These are phyloP conservation scores for Pseudomonodictys pantanalensis DNA, from an alignment of 495 filamentous ascomycete species.

Conservation along the genomic window DNA sequence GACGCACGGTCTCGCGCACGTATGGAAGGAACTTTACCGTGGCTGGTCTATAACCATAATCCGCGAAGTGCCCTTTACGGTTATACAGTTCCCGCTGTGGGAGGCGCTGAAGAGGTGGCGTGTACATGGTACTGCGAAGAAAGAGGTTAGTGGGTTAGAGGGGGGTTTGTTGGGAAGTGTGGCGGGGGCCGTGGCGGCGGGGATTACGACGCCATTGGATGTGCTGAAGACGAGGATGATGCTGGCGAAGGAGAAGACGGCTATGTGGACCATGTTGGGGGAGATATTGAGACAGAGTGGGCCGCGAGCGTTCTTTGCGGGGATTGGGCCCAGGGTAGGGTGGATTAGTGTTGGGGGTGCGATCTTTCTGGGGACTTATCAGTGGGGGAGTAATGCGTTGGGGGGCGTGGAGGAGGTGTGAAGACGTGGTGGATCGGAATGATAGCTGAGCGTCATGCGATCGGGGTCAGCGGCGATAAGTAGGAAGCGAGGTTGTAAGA, in stretches of 20 bases:
- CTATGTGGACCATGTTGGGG: conserved; percentile 57
- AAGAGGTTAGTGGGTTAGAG: conserved; percentile 66
- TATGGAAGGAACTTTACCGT: conserved; percentile 82
- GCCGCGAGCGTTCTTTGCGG: conserved; percentile 74
- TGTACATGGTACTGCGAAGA: conserved; percentile 22
- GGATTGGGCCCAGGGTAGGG: conserved; percentile 80
- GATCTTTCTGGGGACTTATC: conserved; percentile 94
- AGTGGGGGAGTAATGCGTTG: conserved; percentile 78
- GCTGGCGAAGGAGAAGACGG: conserved; percentile 64
- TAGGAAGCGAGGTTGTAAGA: no score
- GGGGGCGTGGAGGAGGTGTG: conserved; percentile 37
- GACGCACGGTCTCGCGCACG: conserved; percentile 47
- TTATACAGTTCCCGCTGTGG: conserved; percentile 97
- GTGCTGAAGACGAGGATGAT: conserved; percentile 97
- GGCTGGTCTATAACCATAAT: conserved; percentile 89
- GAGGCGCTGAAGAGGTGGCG: conserved; percentile 75
- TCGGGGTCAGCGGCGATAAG: no score
- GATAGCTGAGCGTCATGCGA: no score
- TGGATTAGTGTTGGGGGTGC: conserved; percentile 95
- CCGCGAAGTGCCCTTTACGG: conserved; percentile 94
- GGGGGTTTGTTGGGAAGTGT: conserved; percentile 83
- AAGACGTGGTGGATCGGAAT: neutral
- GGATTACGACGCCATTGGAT: conserved; percentile 87
- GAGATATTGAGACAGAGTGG: conserved; percentile 70
- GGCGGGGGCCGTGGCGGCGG: conserved; percentile 82